Evolutionary conservation across 2,329 filamentous ascomycete species (phyloP).

Genomic region (Magnaporthiopsis poae): DNA sequence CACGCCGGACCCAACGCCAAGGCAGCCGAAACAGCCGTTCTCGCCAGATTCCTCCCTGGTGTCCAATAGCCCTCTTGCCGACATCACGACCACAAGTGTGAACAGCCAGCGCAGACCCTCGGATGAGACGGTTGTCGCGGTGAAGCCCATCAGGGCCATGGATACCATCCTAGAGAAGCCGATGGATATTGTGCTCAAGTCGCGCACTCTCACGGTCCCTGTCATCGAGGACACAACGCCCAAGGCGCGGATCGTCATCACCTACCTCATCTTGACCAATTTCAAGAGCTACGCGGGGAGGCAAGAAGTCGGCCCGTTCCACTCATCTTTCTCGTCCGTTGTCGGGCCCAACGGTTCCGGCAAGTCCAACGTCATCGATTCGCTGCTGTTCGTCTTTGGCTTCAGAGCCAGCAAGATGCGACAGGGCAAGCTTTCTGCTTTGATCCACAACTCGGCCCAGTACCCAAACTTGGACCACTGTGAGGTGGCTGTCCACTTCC

Average conservation of each 20-base stretch:
- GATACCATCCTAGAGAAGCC: slow-evolving; percentile 74
- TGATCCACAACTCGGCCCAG: slow-evolving; percentile 92
- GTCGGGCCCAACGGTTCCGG: slow-evolving; percentile 96
- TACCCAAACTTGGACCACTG: slow-evolving; percentile 79
- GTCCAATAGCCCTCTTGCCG: slow-evolving; percentile 52
- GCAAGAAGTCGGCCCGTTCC: slow-evolving; percentile 93
- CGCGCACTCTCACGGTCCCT: slow-evolving; percentile 59
- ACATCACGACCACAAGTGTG: slow-evolving; percentile 59
- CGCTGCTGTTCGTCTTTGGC: slow-evolving; percentile 94
- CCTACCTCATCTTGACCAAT: slow-evolving; percentile 82
- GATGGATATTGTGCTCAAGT: slow-evolving; percentile 88
- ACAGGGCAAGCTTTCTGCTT: slow-evolving; percentile 91
- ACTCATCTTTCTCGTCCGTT: slow-evolving; percentile 92
- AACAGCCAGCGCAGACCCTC: slow-evolving; percentile 48
- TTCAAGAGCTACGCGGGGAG: slow-evolving; percentile 98
- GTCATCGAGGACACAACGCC: slow-evolving; percentile 62
- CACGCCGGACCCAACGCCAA: slow-evolving; percentile 36
- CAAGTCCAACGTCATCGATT: slow-evolving; percentile 98
- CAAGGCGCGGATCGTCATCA: slow-evolving; percentile 83
- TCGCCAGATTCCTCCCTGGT: slow-evolving; percentile 46
- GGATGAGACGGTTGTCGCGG: slow-evolving; percentile 39
- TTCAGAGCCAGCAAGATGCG: slow-evolving; percentile 99
- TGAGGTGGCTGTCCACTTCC: slow-evolving; percentile 93
- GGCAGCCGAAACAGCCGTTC: slow-evolving; percentile 31
- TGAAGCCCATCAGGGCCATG: slow-evolving; percentile 66